phyloP scores from a whole-genome alignment of 306 rosid genomes.

The Malus sylvestris region DNA sequence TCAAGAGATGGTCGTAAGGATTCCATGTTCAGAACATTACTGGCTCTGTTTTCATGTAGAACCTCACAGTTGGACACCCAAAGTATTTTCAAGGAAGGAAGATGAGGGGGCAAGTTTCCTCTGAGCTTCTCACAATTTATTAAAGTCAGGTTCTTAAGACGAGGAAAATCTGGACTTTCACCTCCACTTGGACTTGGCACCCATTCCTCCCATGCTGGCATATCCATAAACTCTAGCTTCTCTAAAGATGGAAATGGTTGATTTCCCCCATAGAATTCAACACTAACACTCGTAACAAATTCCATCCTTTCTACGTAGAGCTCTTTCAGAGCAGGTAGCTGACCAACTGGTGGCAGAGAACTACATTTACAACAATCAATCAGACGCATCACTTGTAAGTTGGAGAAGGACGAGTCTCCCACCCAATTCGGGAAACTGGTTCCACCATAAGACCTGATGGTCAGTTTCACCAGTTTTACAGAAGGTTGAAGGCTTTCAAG shows the following conservation, averaged over 20 bases:
- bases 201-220: constrained; percentile 6
- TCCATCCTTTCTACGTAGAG: background rate
- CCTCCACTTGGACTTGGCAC: background rate
- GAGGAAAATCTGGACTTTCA: background rate
- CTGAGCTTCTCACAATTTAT: background rate
- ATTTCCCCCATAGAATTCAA: background rate
- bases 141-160: background rate
- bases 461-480: background rate
- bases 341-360: constrained; percentile 2
- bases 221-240: background rate
- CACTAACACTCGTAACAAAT: background rate
- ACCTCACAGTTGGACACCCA: background rate
- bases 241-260: background rate
- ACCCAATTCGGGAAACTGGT: constrained; percentile 14
- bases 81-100: background rate
- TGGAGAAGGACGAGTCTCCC: background rate
- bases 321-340: constrained; percentile 6
- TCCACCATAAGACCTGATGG: background rate
- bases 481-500: background rate
- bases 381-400: background rate
- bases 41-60: background rate
- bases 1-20: background rate
- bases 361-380: background rate
- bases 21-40: background rate
- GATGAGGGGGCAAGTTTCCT: background rate